phyloP scores from a whole-genome alignment of 148 eudicot species.

The Agrostemma githago region DNA sequence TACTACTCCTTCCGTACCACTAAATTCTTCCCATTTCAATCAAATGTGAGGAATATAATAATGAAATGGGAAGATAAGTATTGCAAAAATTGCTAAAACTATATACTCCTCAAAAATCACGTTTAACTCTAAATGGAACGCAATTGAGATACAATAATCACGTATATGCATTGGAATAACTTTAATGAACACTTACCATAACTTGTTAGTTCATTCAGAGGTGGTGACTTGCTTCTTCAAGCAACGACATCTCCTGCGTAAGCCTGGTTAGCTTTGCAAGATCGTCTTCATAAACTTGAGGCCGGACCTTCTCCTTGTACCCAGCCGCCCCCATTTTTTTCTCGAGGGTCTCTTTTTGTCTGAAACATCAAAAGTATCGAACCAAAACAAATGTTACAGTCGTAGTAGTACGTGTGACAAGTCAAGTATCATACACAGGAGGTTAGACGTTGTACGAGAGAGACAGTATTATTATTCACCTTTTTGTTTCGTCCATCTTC shows the following conservation, averaged over 20 bases:
- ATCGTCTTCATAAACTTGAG: constrained; percentile 61
- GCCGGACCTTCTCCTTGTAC: constrained; percentile 57
- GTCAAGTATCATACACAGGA: not conserved
- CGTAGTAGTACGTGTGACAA: no score
- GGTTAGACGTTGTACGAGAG: not conserved
- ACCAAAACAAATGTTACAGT: not conserved
- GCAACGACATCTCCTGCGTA: constrained; percentile 46
- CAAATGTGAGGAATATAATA: no score
- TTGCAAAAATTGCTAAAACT: no score
- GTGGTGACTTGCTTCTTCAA: constrained; percentile 51
- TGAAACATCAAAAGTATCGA: constrained; percentile 22
- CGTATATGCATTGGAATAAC: no score
- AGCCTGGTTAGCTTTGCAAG: constrained; percentile 46
- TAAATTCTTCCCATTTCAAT: no score
- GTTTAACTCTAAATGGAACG: no score
- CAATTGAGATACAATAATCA: no score
- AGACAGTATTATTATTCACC: constrained; percentile 35
- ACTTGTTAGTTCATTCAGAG: constrained; percentile 9
- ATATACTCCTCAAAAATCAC: no score
- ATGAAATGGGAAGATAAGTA: no score
- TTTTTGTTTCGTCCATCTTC: constrained; percentile 60
- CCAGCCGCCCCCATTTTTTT: constrained; percentile 62
- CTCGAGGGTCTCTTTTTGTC: constrained; percentile 51
- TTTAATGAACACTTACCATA: no score
- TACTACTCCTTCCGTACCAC: no score